Conservation (phyloP, 495 filamentous ascomycete genomes). For the Neurospora hispaniola region DNA sequence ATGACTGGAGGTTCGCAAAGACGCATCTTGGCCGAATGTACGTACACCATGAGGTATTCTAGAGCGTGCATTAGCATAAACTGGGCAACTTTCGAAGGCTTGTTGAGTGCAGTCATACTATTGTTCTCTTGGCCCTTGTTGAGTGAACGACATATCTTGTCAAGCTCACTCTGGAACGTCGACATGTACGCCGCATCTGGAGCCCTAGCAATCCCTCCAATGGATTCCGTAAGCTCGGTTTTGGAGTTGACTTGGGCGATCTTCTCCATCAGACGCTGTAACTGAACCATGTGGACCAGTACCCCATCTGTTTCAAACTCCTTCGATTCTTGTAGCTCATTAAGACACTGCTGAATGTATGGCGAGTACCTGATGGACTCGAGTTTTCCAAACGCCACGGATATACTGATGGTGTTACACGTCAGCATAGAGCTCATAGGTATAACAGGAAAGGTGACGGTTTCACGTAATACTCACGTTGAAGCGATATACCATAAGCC, state of each 20-base stretch:
- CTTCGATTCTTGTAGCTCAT: slow-evolving; percentile 19
- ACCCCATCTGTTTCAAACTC: slow-evolving; percentile 25
- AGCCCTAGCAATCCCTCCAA: slow-evolving; percentile 8
- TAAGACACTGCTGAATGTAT: slow-evolving; percentile 27
- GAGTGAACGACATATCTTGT: slow-evolving; percentile 15
- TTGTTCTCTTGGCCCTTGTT: slow-evolving; percentile 1
- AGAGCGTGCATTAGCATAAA: neutral
- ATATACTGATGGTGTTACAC: slow-evolving; percentile 17
- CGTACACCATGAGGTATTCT: slow-evolving; percentile 4
- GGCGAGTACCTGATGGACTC: slow-evolving; percentile 23
- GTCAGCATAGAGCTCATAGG: slow-evolving; percentile 7
- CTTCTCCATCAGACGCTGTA: slow-evolving; percentile 29
- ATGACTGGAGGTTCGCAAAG: slow-evolving; percentile 21
- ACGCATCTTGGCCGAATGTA: slow-evolving; percentile 17
- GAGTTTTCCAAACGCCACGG: slow-evolving; percentile 3
- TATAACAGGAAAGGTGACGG: neutral
- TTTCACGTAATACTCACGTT: slow-evolving; percentile 14
- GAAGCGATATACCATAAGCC: slow-evolving; percentile 34
- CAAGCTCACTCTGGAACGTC: slow-evolving; percentile 24
- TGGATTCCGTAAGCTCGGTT: slow-evolving; percentile 6
- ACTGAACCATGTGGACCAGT: slow-evolving; percentile 23
- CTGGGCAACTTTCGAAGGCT: neutral
- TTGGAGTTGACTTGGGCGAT: slow-evolving; percentile 22
- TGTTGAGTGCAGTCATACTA: neutral
- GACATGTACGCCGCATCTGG: slow-evolving; percentile 13